These are phyloP conservation scores for Aquilaria yunnanensis DNA, from an alignment of 345 rosid genomes.

Conservation along the genomic window DNA sequence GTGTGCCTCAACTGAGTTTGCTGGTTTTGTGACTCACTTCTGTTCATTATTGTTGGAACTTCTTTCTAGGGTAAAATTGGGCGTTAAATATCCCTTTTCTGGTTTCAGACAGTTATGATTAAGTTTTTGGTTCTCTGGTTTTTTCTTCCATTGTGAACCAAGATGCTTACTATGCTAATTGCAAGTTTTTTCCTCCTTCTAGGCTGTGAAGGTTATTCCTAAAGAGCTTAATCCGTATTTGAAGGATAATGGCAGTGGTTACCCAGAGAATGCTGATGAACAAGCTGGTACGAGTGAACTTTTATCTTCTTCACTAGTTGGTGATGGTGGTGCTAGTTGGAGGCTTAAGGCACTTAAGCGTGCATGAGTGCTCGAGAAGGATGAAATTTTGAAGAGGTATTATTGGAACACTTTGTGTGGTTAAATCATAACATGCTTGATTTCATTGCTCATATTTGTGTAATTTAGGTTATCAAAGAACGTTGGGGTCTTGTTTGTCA, in stretches of 20 bases:
- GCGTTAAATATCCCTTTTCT: too few relatives aligned
- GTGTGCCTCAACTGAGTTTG: too few relatives aligned
- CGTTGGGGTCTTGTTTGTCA: conserved; percentile 82
- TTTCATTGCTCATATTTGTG: conserved; percentile 10
- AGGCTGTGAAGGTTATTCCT: conserved; percentile 52
- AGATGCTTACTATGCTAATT: too few relatives aligned
- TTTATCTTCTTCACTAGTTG: conserved; percentile 54
- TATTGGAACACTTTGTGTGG: too few relatives aligned
- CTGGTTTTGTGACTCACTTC: too few relatives aligned
- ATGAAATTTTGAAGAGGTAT: conserved; percentile 56
- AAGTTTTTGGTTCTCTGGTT: too few relatives aligned
- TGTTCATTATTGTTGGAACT: too few relatives aligned
- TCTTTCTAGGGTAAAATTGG: too few relatives aligned
- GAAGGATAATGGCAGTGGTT: conserved; percentile 70
- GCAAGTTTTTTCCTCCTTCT: too few relatives aligned
- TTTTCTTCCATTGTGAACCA: too few relatives aligned
- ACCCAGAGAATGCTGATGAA: conserved; percentile 64
- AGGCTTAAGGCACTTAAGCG: conserved; percentile 85
- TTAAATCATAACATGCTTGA: conserved; percentile 9
- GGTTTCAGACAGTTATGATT: too few relatives aligned
- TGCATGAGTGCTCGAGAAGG: conserved; percentile 82
- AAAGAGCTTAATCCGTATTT: conserved; percentile 84
- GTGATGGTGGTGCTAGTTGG: conserved; percentile 99
- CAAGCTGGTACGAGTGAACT: conserved; percentile 32
- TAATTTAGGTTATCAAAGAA: too few relatives aligned